Base-by-base conservation (phyloP, 2,329 filamentous ascomycete species). In the Exophiala sp. region DNA sequence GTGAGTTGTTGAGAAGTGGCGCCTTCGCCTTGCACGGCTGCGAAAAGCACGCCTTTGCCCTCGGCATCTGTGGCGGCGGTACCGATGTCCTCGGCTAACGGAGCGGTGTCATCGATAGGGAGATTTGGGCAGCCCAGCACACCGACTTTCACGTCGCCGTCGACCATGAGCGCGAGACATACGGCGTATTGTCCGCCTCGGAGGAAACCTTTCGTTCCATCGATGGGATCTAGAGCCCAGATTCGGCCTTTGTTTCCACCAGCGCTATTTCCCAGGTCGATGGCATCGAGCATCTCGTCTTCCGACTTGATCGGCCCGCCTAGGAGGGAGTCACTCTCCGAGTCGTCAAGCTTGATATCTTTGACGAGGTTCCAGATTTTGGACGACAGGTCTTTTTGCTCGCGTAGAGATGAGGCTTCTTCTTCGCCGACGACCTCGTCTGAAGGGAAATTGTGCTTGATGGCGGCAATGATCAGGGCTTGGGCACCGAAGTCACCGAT, bases 401-500 rank as follows among this genome's bases (percentile, higher is more conserved):
- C 78, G 52, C 89, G 84, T 56, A 99, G 81, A 63, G 86, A 81
- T 56, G 83, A 84, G 6, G 92, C 89, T 74, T 99, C 94, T 74
- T 99, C 94, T 73, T 99, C 94, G 63, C 89, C 94, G 39, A 99
- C 89, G 60, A 99, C 88, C 71, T 89, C 87, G 68, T 99, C 94
- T 34, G 84, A 69, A 14, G 94, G 94, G 77, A 99, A 99, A 73
- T 88, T 89, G 73, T 89, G 83, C 72, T 86, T 86, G 63, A 99
- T 86, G 24, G 92, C 92, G 53, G 86, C 81, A 68, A 97, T 96
- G 73, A 99, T 96, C 62, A 99, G 83, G 32, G 94, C 91, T 77
- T 99, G 94, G 35, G 94, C 95, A 67, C 94, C 94, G 71, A 96
- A 97, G 76, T 99, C 94, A 70, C 92, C 94, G 65, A 97, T 94